Evolutionary conservation across 176 grass and related monocot genomes (phyloP).

Genomic region (Triticum monococcum): DNA sequence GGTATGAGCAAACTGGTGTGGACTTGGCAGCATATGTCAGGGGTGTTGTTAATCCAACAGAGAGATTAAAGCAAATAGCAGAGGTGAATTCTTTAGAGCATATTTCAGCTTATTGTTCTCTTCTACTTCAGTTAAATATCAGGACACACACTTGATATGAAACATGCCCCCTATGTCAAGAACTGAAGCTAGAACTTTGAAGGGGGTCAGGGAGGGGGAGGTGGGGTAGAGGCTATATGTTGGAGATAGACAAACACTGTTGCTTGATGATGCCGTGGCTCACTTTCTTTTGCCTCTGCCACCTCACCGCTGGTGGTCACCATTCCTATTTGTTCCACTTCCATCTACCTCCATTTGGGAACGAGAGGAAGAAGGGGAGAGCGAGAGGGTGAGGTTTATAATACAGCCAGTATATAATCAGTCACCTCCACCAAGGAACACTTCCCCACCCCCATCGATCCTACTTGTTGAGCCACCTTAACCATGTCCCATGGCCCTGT

Average conservation of each 20-base stretch:
- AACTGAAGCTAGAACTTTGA: background rate
- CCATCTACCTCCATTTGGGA: too few species aligned
- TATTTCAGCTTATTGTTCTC: conserved; percentile 31
- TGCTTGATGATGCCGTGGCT: background rate
- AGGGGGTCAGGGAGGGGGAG: background rate
- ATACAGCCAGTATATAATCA: too few species aligned
- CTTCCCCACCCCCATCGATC: background rate
- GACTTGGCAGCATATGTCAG: conserved; percentile 70
- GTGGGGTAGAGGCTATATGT: background rate
- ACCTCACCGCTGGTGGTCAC: background rate
- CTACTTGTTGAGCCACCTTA: background rate
- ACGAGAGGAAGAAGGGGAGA: too few species aligned
- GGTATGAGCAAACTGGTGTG: conserved; percentile 49
- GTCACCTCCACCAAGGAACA: background rate
- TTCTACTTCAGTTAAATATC: background rate
- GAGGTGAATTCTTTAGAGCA: conserved; percentile 59
- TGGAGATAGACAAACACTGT: background rate
- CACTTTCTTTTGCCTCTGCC: background rate
- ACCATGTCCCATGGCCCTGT: background rate
- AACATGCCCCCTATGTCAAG: background rate
- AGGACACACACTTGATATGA: background rate
- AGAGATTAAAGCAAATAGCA: conserved; percentile 83
- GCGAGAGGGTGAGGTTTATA: too few species aligned
- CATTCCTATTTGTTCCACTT: background rate
- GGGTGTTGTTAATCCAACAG: conserved; percentile 74